These are phyloP conservation scores for Maudiozyma saulgeensis DNA, from an alignment of 805 yeast species.

Conservation along the genomic window DNA sequence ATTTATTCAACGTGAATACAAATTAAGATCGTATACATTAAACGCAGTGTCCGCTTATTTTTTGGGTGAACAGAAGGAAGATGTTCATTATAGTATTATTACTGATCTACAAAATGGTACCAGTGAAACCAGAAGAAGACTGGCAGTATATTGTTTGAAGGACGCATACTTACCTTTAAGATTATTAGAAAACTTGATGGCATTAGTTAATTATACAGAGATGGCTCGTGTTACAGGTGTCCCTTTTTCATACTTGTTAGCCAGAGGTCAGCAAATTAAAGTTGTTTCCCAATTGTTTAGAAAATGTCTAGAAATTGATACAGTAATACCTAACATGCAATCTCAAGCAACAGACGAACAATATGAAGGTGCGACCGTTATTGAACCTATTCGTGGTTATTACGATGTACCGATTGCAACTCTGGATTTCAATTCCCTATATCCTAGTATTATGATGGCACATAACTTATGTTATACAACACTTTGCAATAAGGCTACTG, in stretches of 20 bases:
- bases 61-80: conserved; percentile 92
- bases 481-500: conserved; percentile 56
- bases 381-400: conserved; percentile 92
- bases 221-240: conserved; percentile 99
- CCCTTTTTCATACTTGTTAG: conserved; percentile 78
- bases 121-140: conserved; percentile 82
- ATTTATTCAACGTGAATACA: conserved; percentile 89
- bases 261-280: conserved; percentile 96
- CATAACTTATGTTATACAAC: conserved; percentile 96
- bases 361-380: conserved; percentile 98
- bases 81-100: conserved; percentile 93
- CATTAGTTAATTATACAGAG: conserved; percentile 92
- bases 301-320: conserved; percentile 77
- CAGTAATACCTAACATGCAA: conserved; percentile 84
- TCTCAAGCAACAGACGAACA: conserved; percentile 77
- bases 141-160: conserved; percentile 94
- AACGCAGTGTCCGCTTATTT: conserved; percentile 94
- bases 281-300: conserved; percentile 92
- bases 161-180: conserved; percentile 91
- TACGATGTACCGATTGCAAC: conserved; percentile 97
- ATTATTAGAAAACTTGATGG: conserved; percentile 86
- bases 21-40: conserved; percentile 85
- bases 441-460: conserved; percentile 99
- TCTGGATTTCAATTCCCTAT: conserved; percentile 91
- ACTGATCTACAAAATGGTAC: conserved; percentile 90